Conservation (phyloP, 805 yeast genomes). For the Lipomyces yamadae region DNA sequence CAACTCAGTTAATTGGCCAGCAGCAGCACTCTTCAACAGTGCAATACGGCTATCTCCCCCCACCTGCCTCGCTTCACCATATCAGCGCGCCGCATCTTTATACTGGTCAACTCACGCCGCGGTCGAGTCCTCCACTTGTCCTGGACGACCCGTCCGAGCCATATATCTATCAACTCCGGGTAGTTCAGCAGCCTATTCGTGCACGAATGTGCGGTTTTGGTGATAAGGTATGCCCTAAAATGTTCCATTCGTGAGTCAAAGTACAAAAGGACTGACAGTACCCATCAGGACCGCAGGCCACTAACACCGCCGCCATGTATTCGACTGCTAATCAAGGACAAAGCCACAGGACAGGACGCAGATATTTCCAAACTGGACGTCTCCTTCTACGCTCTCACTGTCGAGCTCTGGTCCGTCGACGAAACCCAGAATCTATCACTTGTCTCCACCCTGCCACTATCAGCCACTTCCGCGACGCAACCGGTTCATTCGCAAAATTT, state of each 20-base stretch:
- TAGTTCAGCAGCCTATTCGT: constrained; percentile 52
- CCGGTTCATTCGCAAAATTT: constrained; percentile 1
- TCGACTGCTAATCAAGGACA: constrained; percentile 38
- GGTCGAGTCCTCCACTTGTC: not conserved
- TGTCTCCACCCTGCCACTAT: constrained; percentile 32
- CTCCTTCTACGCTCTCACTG: constrained; percentile 47
- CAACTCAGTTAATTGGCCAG: not conserved
- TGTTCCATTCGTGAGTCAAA: not conserved
- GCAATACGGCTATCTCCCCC: constrained; percentile 14
- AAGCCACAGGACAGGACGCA: constrained; percentile 41
- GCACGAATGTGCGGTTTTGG: constrained; percentile 57
- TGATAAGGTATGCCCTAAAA: constrained; percentile 44
- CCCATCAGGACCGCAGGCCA: constrained; percentile 42
- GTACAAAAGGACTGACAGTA: not conserved
- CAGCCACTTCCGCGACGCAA: constrained; percentile 12
- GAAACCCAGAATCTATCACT: constrained; percentile 41
- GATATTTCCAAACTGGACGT: constrained; percentile 45
- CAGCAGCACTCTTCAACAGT: not conserved
- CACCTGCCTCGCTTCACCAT: constrained; percentile 8
- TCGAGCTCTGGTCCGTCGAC: constrained; percentile 51
- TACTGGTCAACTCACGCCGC: not conserved
- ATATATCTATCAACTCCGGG: constrained; percentile 41
- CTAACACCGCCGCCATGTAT: constrained; percentile 46
- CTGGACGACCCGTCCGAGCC: constrained; percentile 30
- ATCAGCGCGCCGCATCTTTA: not conserved